Percentiles rank a stretch among this genome's conserved stretches.
Evolutionary conservation across 345 rosid species (phyloP).

Genomic region (Salix udensis): DNA sequence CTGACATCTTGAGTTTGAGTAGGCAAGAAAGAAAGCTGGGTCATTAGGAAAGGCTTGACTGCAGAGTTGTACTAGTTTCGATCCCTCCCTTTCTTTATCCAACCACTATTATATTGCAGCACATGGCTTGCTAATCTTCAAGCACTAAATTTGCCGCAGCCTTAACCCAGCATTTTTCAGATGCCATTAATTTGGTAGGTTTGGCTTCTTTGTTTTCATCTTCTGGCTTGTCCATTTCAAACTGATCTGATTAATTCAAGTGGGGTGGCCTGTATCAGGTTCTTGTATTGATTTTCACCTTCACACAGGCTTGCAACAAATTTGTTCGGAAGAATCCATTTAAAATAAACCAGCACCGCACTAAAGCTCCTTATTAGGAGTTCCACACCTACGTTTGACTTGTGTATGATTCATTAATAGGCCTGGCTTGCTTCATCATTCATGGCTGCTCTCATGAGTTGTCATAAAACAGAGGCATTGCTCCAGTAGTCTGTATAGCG

Average conservation of each 20-base stretch:
- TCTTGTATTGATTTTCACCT: not conserved
- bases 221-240: not conserved
- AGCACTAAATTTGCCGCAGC: not conserved
- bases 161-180: not conserved
- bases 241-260: not conserved
- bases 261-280: not conserved
- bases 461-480: not conserved
- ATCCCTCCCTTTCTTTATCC: not conserved
- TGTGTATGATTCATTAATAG: not conserved
- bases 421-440: not conserved
- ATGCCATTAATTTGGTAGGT: not conserved
- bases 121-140: conserved; percentile 5
- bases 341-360: too few relatives aligned
- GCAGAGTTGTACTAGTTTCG: not conserved
- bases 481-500: not conserved
- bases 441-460: conserved; percentile 3
- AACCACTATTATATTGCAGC: not conserved
- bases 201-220: not conserved
- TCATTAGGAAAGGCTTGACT: not conserved
- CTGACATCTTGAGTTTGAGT: not conserved
- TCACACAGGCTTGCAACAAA: not conserved
- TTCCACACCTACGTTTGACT: not conserved
- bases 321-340: not conserved
- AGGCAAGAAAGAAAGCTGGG: not conserved
- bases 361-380: not conserved